phyloP scores from a whole-genome alignment of 805 yeast species.

The Candida pseudoglaebosa region DNA sequence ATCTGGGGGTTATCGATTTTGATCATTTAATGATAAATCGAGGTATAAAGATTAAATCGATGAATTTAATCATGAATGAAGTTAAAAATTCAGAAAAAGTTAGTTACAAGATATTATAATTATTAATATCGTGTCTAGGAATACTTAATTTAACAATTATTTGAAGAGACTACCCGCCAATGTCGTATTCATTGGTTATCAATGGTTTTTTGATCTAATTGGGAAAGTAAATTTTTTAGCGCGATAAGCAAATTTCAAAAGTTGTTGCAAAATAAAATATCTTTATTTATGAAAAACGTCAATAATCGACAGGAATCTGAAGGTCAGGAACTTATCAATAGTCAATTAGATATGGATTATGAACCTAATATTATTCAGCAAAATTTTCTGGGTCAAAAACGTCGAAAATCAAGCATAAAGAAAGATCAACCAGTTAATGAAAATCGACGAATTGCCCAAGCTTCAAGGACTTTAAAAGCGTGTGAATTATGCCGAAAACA shows the following conservation, averaged over 20 bases:
- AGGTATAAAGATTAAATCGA: conserved; percentile 25
- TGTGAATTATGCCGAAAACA: conserved; percentile 53
- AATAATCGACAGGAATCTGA: background rate
- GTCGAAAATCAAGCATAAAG: background rate
- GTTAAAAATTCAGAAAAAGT: conserved; percentile 6
- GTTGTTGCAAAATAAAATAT: background rate
- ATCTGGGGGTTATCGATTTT: conserved; percentile 27
- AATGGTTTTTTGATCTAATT: too few relatives aligned
- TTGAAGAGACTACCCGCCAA: too few relatives aligned
- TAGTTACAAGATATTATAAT: conserved; percentile 9
- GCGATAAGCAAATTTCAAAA: background rate
- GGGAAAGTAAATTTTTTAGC: background rate
- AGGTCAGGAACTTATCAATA: background rate
- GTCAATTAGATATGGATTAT: background rate
- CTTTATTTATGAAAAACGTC: background rate
- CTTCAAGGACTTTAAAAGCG: conserved; percentile 47
- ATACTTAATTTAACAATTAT: too few relatives aligned
- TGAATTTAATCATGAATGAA: conserved; percentile 15
- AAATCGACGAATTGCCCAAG: conserved; percentile 22
- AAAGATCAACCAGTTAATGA: conserved; percentile 4
- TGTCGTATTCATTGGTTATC: too few relatives aligned
- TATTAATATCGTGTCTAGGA: too few relatives aligned
- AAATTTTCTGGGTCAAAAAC: background rate
- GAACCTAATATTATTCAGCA: background rate
- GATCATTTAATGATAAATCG: conserved; percentile 27